Percentiles rank a stretch among this genome's conserved stretches.
Evolutionary conservation across 2,329 filamentous ascomycete species (phyloP).

Genomic region (Clonostachys rhizophaga): DNA sequence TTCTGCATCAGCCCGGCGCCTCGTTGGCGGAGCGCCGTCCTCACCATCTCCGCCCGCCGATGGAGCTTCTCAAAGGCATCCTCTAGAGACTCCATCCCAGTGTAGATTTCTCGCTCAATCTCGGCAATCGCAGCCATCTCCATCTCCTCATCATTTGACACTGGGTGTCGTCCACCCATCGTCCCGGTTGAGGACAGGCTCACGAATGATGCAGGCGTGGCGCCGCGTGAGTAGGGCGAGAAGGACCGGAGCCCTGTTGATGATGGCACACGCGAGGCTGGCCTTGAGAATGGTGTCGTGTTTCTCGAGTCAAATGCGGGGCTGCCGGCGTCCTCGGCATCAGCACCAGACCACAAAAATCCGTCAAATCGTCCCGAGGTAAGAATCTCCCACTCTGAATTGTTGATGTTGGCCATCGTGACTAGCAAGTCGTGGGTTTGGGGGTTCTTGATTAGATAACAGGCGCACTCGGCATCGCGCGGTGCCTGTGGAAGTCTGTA

Average conservation of each 20-base stretch:
- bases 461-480: conserved; percentile 79
- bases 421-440: conserved; percentile 80
- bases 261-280: conserved; percentile 25
- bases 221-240: conserved; percentile 46
- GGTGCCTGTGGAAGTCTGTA: conserved; percentile 72
- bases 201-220: conserved; percentile 56
- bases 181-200: conserved; percentile 46
- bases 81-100: conserved; percentile 90
- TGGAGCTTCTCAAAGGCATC: conserved; percentile 94
- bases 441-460: conserved; percentile 81
- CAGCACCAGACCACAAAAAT: conserved; percentile 90
- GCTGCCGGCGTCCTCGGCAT: conserved; percentile 46
- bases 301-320: conserved; percentile 22
- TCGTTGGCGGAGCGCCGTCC: conserved; percentile 74
- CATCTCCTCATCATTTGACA: conserved; percentile 89
- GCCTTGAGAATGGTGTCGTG: conserved; percentile 36
- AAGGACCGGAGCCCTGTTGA: conserved; percentile 40
- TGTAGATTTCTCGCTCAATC: conserved; percentile 88
- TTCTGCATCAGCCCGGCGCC: conserved; percentile 69
- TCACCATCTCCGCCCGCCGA: conserved; percentile 74
- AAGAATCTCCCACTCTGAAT: conserved; percentile 94
- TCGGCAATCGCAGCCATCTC: conserved; percentile 88
- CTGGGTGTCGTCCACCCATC: conserved; percentile 46
- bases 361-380: conserved; percentile 92
- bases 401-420: conserved; percentile 81